Conservation (phyloP, 2,329 filamentous ascomycete species). For the Colletotrichum tanaceti region DNA sequence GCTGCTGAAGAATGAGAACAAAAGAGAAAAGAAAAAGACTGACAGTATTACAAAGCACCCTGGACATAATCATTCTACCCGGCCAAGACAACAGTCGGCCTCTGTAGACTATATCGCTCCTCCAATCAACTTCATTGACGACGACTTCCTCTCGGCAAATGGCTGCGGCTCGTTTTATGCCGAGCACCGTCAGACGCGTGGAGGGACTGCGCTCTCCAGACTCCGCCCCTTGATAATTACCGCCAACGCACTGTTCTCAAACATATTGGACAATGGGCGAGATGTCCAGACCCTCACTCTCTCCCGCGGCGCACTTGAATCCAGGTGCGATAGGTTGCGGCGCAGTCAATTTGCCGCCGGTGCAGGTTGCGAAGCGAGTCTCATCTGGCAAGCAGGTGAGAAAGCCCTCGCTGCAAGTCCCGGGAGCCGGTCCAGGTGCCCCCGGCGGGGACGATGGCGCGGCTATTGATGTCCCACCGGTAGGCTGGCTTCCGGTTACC, state of each 20-base stretch:
- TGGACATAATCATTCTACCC: too few species aligned
- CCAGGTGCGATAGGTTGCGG: conserved; percentile 34
- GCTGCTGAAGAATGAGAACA: too few species aligned
- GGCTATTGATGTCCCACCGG: neutral
- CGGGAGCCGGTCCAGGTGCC: neutral
- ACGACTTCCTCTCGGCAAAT: neutral
- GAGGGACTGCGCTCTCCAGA: too few species aligned
- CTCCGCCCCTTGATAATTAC: too few species aligned
- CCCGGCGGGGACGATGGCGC: neutral
- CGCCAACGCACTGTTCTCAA: neutral
- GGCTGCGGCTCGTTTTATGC: conserved; percentile 34
- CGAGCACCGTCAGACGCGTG: conserved; percentile 14
- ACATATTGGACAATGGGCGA: neutral
- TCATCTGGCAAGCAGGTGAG: conserved; percentile 27
- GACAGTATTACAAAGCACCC: too few species aligned
- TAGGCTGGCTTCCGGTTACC: neutral
- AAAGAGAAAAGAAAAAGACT: too few species aligned
- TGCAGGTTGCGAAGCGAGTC: conserved; percentile 35
- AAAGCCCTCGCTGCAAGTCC: conserved; percentile 22
- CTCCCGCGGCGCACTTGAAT: conserved; percentile 30
- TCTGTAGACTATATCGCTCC: too few species aligned
- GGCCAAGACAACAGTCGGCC: too few species aligned
- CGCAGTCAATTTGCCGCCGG: conserved; percentile 26
- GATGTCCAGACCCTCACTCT: conserved; percentile 24
- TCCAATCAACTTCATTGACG: too few species aligned